Percentiles rank a stretch among this genome's conserved stretches.
These are phyloP conservation scores for Dicorynia guianensis DNA, from an alignment of 306 rosid genomes.

Conservation along the genomic window DNA sequence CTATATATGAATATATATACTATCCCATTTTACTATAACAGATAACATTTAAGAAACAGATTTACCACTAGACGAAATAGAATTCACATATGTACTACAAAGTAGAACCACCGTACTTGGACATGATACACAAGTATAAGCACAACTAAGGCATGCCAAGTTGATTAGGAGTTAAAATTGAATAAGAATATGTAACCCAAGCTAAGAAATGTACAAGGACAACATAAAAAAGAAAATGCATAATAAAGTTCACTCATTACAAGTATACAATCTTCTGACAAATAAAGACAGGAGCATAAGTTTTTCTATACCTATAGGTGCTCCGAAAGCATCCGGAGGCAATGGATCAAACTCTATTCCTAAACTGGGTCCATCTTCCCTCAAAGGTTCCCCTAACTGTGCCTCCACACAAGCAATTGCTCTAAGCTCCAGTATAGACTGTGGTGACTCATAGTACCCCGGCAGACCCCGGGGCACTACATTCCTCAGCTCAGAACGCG, in stretches of 20 bases:
- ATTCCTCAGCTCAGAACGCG: constrained; percentile 68
- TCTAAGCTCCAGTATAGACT: constrained; percentile 74
- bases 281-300: constrained; percentile 27
- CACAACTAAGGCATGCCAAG: constrained; percentile 11
- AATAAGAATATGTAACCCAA: constrained; percentile 3
- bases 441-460: constrained; percentile 72
- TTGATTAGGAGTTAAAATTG: constrained; percentile 18
- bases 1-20: background rate
- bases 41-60: no score
- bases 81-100: no score
- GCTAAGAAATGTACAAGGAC: background rate
- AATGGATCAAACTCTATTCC: constrained; percentile 92
- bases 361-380: constrained; percentile 91
- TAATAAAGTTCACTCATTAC: constrained; percentile 27
- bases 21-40: background rate
- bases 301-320: constrained; percentile 79
- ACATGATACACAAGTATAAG: no score
- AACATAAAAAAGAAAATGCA: constrained; percentile 18
- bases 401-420: constrained; percentile 96
- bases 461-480: constrained; percentile 55
- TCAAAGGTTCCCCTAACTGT: constrained; percentile 89
- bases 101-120: no score
- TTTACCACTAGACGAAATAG: no score
- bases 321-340: constrained; percentile 99
- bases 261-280: constrained; percentile 8